Conservation (phyloP, 2,329 filamentous ascomycete species). For the Talaromyces sp. region DNA sequence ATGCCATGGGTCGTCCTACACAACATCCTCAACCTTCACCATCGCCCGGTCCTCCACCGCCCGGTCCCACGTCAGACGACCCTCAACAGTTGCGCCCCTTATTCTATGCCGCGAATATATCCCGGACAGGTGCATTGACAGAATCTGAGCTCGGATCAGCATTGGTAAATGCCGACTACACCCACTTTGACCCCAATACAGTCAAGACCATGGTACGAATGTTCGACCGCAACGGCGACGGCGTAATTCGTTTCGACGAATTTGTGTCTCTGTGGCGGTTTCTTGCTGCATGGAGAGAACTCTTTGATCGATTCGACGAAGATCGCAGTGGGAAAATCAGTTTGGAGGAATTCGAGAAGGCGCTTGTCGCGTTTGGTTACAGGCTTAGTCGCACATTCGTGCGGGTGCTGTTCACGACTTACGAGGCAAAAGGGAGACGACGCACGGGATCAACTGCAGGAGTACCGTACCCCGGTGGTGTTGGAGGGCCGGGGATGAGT, state of each 20-base stretch:
- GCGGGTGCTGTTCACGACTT: slow-evolving; percentile 78
- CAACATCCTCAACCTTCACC: slow-evolving; percentile 57
- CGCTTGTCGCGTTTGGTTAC: slow-evolving; percentile 90
- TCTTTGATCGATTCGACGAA: slow-evolving; percentile 93
- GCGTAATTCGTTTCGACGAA: slow-evolving; percentile 89
- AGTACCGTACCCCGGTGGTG: slow-evolving; percentile 22
- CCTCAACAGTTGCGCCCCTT: slow-evolving; percentile 69
- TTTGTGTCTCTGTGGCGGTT: slow-evolving; percentile 97
- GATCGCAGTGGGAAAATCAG: slow-evolving; percentile 85
- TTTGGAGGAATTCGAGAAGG: slow-evolving; percentile 81
- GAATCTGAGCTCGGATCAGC: slow-evolving; percentile 84
- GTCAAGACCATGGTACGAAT: slow-evolving; percentile 99
- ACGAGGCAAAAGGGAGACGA: slow-evolving; percentile 60
- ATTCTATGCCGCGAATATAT: slow-evolving; percentile 82
- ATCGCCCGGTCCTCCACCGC: slow-evolving; percentile 58
- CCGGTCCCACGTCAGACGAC: slow-evolving; percentile 49
- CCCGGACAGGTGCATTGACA: slow-evolving; percentile 74
- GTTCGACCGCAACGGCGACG: slow-evolving; percentile 90
- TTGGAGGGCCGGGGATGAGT: slow-evolving; percentile 61
- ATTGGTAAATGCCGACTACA: slow-evolving; percentile 94
- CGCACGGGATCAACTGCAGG: slow-evolving; percentile 27
- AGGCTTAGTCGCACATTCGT: slow-evolving; percentile 81
- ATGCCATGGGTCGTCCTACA: slow-evolving; percentile 27
- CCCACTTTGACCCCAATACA: slow-evolving; percentile 86
- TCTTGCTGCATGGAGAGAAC: slow-evolving; percentile 83